phyloP scores from a whole-genome alignment of 2,329 filamentous ascomycete species.

The Fusarium stilboides region DNA sequence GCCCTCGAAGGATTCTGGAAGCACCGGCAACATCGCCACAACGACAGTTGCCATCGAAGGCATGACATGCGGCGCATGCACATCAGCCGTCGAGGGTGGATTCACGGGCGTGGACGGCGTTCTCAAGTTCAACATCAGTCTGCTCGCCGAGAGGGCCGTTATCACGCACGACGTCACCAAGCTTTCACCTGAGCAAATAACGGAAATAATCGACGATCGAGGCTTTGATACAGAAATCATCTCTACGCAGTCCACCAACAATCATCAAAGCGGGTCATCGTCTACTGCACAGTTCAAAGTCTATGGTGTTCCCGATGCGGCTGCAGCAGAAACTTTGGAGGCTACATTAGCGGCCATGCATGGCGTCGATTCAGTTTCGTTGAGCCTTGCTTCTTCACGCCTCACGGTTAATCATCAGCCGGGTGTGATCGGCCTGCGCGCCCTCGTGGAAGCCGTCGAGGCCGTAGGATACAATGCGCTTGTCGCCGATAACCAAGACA shows the following conservation, averaged over 20 bases:
- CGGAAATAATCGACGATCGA: slow-evolving; percentile 87
- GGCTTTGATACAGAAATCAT: slow-evolving; percentile 91
- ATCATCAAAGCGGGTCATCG: slow-evolving; percentile 68
- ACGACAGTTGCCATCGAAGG: slow-evolving; percentile 93
- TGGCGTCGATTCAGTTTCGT: slow-evolving; percentile 80
- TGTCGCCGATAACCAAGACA: slow-evolving; percentile 92
- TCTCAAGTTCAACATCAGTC: slow-evolving; percentile 92
- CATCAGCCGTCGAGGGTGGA: slow-evolving; percentile 87
- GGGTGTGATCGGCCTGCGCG: slow-evolving; percentile 81
- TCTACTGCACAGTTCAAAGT: slow-evolving; percentile 84
- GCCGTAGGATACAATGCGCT: slow-evolving; percentile 89
- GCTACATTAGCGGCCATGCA: slow-evolving; percentile 73
- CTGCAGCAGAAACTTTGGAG: slow-evolving; percentile 81
- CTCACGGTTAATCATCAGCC: slow-evolving; percentile 82
- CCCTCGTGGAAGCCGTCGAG: slow-evolving; percentile 87
- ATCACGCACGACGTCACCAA: slow-evolving; percentile 84
- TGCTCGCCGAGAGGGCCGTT: slow-evolving; percentile 92
- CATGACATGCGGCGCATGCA: slow-evolving; percentile 98
- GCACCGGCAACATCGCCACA: slow-evolving; percentile 67
- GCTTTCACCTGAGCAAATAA: slow-evolving; percentile 80
- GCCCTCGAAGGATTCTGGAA: slow-evolving; percentile 46
- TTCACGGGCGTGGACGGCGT: slow-evolving; percentile 85
- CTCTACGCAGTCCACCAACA: slow-evolving; percentile 76
- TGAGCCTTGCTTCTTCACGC: slow-evolving; percentile 82
- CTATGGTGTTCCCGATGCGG: slow-evolving; percentile 82